Base-by-base conservation (phyloP, 768 basidiomycete genomes). In the Dendrothele bispora region DNA sequence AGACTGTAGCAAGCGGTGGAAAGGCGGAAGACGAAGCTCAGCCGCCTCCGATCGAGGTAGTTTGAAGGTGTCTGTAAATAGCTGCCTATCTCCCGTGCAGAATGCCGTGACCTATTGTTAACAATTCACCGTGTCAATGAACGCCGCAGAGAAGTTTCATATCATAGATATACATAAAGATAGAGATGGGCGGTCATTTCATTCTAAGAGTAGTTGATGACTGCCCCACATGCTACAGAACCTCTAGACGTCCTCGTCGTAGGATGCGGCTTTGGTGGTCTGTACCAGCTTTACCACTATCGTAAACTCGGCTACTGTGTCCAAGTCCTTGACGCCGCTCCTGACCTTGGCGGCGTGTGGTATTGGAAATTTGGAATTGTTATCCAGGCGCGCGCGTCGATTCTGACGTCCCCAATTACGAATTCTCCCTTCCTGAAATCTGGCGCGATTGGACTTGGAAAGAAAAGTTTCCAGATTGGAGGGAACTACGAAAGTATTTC, bases 261-360 rank as follows among this genome's bases (percentile, higher is more conserved):
- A 17, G 46, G 46, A 5, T 28, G 34, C 24, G 46, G 46, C 3
- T 47, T 47, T 29, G 29, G 37, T 20, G 46, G 46, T 18, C 27
- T 47, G 3, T 39, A 47, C 20, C 46, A 47, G 20, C 46, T 47
- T 4, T 25, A 47, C 20, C 29, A 24, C 11, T 36, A 46, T n/a
- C 53, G 53, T 24, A 45, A 50, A 21, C 28, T 45, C n/a, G 53
- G 53, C 12, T 44, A 50, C 24, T 32, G 27, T 17, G 47, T 54
- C 50, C 51, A 52, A 29, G 35, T 54, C 8, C 48, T 51, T 47
- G 55, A 54, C 32, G 53, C 55, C 1, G 52, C 49, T 2, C 21
- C 39, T 10, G 49, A 51, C 35, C 27, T 56, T 18, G 55, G 55
- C 4, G 55, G 55, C 4, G 39, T 43, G 10, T 57, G 55, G 55